These are phyloP conservation scores for Periconia sp. DNA, from an alignment of 2,329 filamentous ascomycete species.

Conservation along the genomic window DNA sequence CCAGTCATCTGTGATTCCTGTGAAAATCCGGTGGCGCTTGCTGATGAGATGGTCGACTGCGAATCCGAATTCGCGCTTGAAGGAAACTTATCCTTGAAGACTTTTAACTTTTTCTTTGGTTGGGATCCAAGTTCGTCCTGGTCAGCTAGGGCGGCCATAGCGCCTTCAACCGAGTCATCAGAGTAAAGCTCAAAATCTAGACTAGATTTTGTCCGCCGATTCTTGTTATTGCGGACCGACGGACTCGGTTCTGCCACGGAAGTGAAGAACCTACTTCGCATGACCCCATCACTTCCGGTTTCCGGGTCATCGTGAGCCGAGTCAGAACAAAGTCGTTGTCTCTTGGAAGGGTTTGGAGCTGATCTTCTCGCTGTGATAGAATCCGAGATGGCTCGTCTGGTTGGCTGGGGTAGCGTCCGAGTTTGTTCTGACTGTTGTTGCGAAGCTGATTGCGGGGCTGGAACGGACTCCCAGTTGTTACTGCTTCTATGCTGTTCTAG, in stretches of 20 bases:
- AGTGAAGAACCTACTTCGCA: constrained; percentile 55
- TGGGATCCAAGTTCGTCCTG: constrained; percentile 35
- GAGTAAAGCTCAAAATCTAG: constrained; percentile 55
- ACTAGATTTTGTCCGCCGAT: constrained; percentile 33
- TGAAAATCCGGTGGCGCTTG: constrained; percentile 27
- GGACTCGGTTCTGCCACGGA: constrained; percentile 48
- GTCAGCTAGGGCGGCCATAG: constrained; percentile 45
- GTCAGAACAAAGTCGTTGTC: constrained; percentile 54
- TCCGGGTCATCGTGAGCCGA: constrained; percentile 34
- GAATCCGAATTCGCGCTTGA: constrained; percentile 27
- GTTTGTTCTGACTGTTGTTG: constrained; percentile 30
- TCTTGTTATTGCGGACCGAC: constrained; percentile 44
- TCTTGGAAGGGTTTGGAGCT: constrained; percentile 51
- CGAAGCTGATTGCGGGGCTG: constrained; percentile 51
- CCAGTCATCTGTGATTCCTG: constrained; percentile 27
- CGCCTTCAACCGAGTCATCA: constrained; percentile 55
- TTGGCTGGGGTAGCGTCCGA: constrained; percentile 50
- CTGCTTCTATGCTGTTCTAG: constrained; percentile 59
- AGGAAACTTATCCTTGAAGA: constrained; percentile 36
- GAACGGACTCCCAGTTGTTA: constrained; percentile 61
- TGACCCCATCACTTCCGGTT: constrained; percentile 31
- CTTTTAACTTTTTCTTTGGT: constrained; percentile 38
- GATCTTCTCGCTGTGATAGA: constrained; percentile 48
- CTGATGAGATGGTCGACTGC: constrained; percentile 35
- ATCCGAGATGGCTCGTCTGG: constrained; percentile 46